Evolutionary conservation across 2,329 filamentous ascomycete genomes (phyloP).

Genomic region (Ceratocystis variospora): DNA sequence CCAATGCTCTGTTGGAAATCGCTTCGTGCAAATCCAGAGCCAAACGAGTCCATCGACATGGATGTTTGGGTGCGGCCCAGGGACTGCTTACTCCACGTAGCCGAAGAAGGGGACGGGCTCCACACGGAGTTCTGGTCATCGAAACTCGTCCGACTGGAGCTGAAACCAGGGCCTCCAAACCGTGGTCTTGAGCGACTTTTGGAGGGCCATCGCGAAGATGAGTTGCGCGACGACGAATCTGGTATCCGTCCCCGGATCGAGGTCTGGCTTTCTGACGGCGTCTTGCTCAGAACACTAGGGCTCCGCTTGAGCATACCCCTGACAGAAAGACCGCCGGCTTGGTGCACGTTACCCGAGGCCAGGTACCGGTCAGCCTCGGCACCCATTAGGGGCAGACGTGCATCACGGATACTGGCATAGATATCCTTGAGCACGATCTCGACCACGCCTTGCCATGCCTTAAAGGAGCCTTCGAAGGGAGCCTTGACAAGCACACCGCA

Average conservation of each 20-base stretch:
- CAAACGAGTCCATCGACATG: constrained; percentile 83
- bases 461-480: constrained; percentile 59
- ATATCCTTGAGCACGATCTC: constrained; percentile 87
- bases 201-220: constrained; percentile 60
- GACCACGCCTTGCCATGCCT: constrained; percentile 76
- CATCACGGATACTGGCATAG: constrained; percentile 75
- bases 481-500: constrained; percentile 66
- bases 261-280: constrained; percentile 66
- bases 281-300: constrained; percentile 84
- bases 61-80: constrained; percentile 81
- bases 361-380: constrained; percentile 38
- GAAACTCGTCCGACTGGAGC: constrained; percentile 84
- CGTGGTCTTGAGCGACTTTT: constrained; percentile 75
- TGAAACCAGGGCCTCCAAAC: constrained; percentile 62
- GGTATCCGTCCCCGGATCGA: constrained; percentile 57
- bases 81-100: constrained; percentile 90
- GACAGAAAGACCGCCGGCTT: constrained; percentile 51
- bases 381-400: constrained; percentile 75
- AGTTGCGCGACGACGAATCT: constrained; percentile 38
- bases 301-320: constrained; percentile 67
- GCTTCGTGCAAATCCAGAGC: constrained; percentile 56
- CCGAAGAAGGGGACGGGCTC: constrained; percentile 75
- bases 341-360: constrained; percentile 17
- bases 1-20: constrained; percentile 95
- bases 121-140: constrained; percentile 83